Evolutionary conservation across 2,329 filamentous ascomycete genomes (phyloP), one percentile per base, ranked within the genome.

Genomic region (Aspergillus viridinutans): DNA sequence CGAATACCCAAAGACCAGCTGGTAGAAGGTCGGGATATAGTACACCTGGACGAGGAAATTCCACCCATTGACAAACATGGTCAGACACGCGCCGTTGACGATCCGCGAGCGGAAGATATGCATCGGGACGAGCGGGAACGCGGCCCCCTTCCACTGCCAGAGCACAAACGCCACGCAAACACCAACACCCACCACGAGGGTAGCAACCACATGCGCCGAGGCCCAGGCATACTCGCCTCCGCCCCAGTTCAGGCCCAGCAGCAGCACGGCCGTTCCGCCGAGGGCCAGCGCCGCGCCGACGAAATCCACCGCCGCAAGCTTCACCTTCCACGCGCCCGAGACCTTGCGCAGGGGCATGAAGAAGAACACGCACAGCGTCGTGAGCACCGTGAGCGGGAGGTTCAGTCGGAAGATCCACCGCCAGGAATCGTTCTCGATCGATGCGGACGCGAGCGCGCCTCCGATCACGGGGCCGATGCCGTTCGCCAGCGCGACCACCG

Each of bases 1-100:
- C 1, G 71, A 74, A 50, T 74, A 74, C 20, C 71, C 69, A 23
- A 79, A 76, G 1, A 81, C 81, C 54, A 85, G 82, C 65, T 87
- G 84, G 48, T 83, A 83, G 65, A 85, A 87, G 0, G 85, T 75
- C 0, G 85, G 84, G 2, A 87, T 73, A 62, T 83, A 87, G 67
- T 86, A 87, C 2, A 86, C 67, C 59, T 84, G 82, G n/a, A 82
- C 78, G 25, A 84, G 72, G 55, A 83, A 83, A 60, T 83, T 83
- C 82, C 82, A 84, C 3, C 82, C 82, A 52, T 84, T 83, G 64
- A 84, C 78, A 38, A 81, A 80, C 80, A 83, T 83, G 17, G 80
- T 83, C 20, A 84, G 60, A 57, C 80, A 83, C 1, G 81, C 80
- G 1, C 82, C 81, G 38, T 81, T 82, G 29, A 83, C 80, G 29